A percentile compares a stretch with the other conserved stretches of the same genome.
Conservation (phyloP, 106 monocot species). For the Gastrodia elata region DNA sequence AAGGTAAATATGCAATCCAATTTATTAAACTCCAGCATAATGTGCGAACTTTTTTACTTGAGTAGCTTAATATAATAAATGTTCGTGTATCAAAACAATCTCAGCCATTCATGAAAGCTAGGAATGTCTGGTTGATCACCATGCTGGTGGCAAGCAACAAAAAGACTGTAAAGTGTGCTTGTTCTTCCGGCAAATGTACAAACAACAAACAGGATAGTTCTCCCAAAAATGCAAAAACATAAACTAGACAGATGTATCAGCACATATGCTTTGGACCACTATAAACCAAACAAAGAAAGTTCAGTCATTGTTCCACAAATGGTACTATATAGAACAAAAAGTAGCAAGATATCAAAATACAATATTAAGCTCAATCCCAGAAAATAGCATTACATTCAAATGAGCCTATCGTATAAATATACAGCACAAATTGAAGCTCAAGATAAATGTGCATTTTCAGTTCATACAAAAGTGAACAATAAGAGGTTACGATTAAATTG, state of each 20-base stretch:
- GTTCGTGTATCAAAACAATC: background rate
- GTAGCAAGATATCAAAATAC: no score
- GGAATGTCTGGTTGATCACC: background rate
- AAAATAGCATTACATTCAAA: no score
- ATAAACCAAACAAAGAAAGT: background rate
- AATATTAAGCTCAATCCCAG: no score
- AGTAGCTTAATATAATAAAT: background rate
- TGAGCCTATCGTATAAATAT: no score
- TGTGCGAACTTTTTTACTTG: no score
- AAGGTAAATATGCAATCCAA: no score
- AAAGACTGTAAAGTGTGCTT: background rate
- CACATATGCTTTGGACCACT: background rate
- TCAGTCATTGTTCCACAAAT: background rate
- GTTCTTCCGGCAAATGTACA: background rate
- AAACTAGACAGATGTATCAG: background rate
- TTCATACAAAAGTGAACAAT: no score
- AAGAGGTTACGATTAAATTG: no score
- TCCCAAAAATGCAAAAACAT: background rate
- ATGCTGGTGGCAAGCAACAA: background rate
- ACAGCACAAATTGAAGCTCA: no score
- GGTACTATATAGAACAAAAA: no score
- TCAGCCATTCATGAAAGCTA: background rate
- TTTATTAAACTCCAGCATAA: no score
- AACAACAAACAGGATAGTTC: background rate
- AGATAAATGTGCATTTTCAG: no score